These are phyloP conservation scores for Oryza coarctata DNA, from an alignment of 176 grass and related monocot species.

Conservation along the genomic window DNA sequence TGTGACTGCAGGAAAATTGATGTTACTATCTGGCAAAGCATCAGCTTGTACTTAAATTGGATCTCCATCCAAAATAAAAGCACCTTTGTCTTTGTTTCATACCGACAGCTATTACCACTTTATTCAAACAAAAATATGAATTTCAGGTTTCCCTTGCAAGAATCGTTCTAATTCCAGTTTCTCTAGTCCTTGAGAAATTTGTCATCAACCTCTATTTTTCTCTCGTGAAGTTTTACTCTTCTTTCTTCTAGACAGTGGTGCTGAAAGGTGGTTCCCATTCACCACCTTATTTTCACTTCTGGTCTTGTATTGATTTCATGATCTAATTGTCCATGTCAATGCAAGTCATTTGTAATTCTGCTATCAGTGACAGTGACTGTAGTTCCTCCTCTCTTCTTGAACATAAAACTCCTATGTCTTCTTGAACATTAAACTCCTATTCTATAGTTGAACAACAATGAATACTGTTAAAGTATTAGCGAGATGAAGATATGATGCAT, in stretches of 20 bases:
- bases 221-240: neutral
- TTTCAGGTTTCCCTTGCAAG: neutral
- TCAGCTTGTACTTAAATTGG: neutral
- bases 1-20: neutral
- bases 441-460: neutral
- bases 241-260: neutral
- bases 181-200: neutral
- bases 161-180: neutral
- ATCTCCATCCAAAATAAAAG: conserved; percentile 19
- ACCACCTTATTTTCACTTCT: conserved; percentile 16
- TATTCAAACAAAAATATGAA: neutral
- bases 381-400: neutral
- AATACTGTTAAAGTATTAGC: neutral
- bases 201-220: neutral
- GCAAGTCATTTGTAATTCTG: neutral
- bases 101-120: neutral
- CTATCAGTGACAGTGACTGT: neutral
- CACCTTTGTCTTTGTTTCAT: conserved; percentile 8
- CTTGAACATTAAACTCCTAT: neutral
- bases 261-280: neutral
- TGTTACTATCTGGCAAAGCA: conserved; percentile 1
- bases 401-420: neutral
- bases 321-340: neutral
- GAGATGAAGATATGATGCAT: conserved; percentile 14
- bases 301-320: conserved; percentile 4